phyloP scores from a whole-genome alignment of 1,139 yeast genomes.

The Eremothecium gossypii region DNA sequence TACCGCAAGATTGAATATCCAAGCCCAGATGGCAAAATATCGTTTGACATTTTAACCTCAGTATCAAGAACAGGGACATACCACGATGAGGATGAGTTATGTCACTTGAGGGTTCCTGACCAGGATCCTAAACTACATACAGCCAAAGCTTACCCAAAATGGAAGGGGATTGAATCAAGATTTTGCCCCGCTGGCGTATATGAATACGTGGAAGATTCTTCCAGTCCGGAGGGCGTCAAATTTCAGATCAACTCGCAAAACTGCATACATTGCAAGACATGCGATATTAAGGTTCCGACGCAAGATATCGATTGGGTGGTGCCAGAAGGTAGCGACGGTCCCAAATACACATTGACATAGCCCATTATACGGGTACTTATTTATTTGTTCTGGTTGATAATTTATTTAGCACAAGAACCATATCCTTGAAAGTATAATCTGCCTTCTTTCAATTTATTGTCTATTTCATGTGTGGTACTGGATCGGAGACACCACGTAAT shows the following conservation, averaged over 20 bases:
- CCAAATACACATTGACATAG: constrained; percentile 52
- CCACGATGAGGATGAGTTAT: constrained; percentile 89
- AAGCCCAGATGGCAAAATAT: constrained; percentile 82
- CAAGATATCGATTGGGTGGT: constrained; percentile 93
- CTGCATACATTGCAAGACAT: constrained; percentile 96
- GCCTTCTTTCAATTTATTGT: too few species aligned
- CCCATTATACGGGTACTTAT: background rate
- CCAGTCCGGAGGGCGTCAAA: constrained; percentile 52
- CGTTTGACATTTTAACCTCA: constrained; percentile 85
- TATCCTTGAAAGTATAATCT: too few species aligned
- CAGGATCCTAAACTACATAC: constrained; percentile 68
- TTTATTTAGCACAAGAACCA: too few species aligned
- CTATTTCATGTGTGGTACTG: too few species aligned
- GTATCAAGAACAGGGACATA: constrained; percentile 94
- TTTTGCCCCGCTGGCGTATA: constrained; percentile 99
- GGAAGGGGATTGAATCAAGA: constrained; percentile 76
- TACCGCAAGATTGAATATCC: constrained; percentile 75
- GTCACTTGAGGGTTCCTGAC: constrained; percentile 73
- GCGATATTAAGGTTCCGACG: constrained; percentile 92
- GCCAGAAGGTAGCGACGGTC: constrained; percentile 98
- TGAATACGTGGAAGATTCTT: constrained; percentile 72
- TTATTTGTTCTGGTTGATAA: too few species aligned
- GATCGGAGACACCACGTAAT: too few species aligned
- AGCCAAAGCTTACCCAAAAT: constrained; percentile 57
- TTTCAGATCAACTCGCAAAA: constrained; percentile 93